A percentile compares a stretch with the other conserved stretches of the same genome.
These are phyloP conservation scores for Hypoxylon crocopeplum DNA, from an alignment of 495 filamentous ascomycete genomes.

Conservation along the genomic window DNA sequence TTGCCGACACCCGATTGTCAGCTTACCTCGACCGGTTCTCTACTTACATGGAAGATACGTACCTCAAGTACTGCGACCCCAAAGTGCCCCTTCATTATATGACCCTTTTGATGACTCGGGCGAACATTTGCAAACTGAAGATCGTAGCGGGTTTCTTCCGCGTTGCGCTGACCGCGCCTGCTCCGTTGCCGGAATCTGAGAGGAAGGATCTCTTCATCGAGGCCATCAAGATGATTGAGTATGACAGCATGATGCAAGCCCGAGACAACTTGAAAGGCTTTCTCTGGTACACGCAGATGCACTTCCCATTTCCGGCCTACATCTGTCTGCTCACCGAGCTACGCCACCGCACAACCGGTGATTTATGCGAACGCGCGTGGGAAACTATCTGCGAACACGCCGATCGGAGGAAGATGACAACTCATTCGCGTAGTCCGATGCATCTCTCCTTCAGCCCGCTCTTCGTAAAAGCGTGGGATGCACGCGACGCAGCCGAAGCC, in stretches of 20 bases:
- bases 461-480: conserved; percentile 62
- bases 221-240: conserved; percentile 59
- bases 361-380: conserved; percentile 61
- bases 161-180: conserved; percentile 32
- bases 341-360: conserved; percentile 52
- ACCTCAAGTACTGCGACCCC: conserved; percentile 66
- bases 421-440: conserved; percentile 54
- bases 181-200: conserved; percentile 44
- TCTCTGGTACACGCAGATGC: conserved; percentile 59
- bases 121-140: conserved; percentile 56
- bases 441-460: conserved; percentile 58
- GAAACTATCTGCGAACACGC: conserved; percentile 56
- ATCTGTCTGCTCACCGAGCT: conserved; percentile 60
- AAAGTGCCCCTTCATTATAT: conserved; percentile 65
- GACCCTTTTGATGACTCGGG: conserved; percentile 56
- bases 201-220: conserved; percentile 54
- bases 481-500: conserved; percentile 52
- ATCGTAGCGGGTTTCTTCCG: conserved; percentile 42
- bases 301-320: conserved; percentile 62
- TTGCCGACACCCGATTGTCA: conserved; percentile 53
- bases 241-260: conserved; percentile 57
- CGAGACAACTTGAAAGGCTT: conserved; percentile 53
- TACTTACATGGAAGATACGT: conserved; percentile 62
- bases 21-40: conserved; percentile 62
- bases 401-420: conserved; percentile 51